These are phyloP conservation scores for Monosporascus ibericus DNA, from an alignment of 2,329 filamentous ascomycete species.

Conservation along the genomic window DNA sequence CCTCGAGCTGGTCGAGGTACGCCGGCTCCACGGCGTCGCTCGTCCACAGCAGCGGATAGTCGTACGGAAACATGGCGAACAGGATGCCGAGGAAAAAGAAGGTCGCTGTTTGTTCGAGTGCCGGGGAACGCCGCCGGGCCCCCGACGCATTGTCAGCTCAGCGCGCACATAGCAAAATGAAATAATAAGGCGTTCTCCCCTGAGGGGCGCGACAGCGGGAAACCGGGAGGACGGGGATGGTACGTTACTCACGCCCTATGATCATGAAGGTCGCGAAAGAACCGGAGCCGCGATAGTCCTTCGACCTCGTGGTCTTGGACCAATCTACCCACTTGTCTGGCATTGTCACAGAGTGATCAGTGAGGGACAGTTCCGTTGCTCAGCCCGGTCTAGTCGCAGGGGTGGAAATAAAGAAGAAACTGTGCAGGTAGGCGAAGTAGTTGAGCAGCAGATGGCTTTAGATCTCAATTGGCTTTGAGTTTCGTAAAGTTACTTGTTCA, in stretches of 20 bases:
- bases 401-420: no score
- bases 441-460: no score
- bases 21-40: conserved; percentile 54
- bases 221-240: no score
- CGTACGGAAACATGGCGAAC: conserved; percentile 94
- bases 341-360: conserved; percentile 14
- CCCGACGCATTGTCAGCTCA: no score
- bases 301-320: conserved; percentile 51
- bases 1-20: conserved; percentile 82
- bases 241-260: conserved; percentile 69
- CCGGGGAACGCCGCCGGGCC: no score
- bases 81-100: conserved; percentile 98
- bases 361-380: neutral
- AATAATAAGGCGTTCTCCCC: no score
- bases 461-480: no score
- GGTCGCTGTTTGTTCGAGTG: conserved; percentile 48
- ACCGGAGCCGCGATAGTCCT: conserved; percentile 51
- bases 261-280: conserved; percentile 97
- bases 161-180: no score
- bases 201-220: no score
- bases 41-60: conserved; percentile 82
- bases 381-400: no score
- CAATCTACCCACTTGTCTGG: conserved; percentile 40
- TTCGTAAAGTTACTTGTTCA: no score
- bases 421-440: no score